phyloP scores from a whole-genome alignment of 2,329 filamentous ascomycete species.

The Huntiella omanensis region DNA sequence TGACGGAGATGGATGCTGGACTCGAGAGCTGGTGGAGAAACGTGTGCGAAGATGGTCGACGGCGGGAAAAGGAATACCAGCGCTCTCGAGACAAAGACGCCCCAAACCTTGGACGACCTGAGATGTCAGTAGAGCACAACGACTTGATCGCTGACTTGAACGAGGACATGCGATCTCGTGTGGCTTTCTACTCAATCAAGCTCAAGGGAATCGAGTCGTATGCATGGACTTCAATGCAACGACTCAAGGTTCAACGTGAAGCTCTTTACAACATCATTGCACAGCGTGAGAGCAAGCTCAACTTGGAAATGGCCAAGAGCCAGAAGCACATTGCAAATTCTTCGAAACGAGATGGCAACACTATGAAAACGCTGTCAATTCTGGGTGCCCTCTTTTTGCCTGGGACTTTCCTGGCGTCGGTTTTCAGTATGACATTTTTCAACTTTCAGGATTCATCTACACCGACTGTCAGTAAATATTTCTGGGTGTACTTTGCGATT shows the following conservation, averaged over 20 bases:
- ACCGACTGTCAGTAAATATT: conserved; percentile 27
- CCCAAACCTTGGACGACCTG: not conserved
- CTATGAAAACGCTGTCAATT: conserved; percentile 46
- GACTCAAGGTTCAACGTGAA: conserved; percentile 40
- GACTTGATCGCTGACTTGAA: conserved; percentile 21
- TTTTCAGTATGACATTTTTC: conserved; percentile 51
- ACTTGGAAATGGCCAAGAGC: conserved; percentile 42
- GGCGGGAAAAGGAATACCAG: not conserved
- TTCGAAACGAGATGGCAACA: conserved; percentile 41
- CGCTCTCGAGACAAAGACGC: not conserved
- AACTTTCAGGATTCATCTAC: conserved; percentile 31
- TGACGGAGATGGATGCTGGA: conserved; percentile 27
- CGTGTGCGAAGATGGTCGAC: not conserved
- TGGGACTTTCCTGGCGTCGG: conserved; percentile 41
- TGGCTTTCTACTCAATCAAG: conserved; percentile 43
- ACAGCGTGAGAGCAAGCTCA: conserved; percentile 44
- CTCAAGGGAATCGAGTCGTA: conserved; percentile 44
- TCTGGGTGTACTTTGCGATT: conserved; percentile 47
- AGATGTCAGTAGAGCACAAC: conserved; percentile 8
- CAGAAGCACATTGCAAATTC: conserved; percentile 40
- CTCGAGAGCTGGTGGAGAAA: conserved; percentile 25
- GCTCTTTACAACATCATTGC: conserved; percentile 48
- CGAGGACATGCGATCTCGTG: conserved; percentile 29
- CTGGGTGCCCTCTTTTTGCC: conserved; percentile 45
- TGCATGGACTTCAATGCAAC: conserved; percentile 40